phyloP scores from a whole-genome alignment of 129 eudicot genomes.

The sunflower (Helianthus annuus) region HanXRQr2.0-SUNRISE NC_035445.2:157383973-157384472 shows the following conservation, averaged over 20 bases:
- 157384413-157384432: conserved; percentile 74
- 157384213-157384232: not conserved
- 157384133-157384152: not conserved
- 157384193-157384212: not conserved
- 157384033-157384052: conserved; percentile 77
- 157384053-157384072: conserved; percentile 57
- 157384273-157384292: conserved; percentile 36
- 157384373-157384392: conserved; percentile 62
- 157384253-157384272: conserved; percentile 56
- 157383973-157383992: conserved; percentile 55
- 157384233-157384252: conserved; percentile 26
- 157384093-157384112: not conserved
- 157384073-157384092: conserved; percentile 54
- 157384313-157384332: conserved; percentile 66
- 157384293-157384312: conserved; percentile 76
- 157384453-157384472: conserved; percentile 59
- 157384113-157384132: conserved; percentile 17
- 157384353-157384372: conserved; percentile 67
- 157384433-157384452: conserved; percentile 66
- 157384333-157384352: conserved; percentile 63
- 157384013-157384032: conserved; percentile 64
- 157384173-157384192: not conserved
- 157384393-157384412: conserved; percentile 61
- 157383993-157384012: conserved; percentile 51
- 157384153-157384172: not conserved